Conservation (phyloP, 2,329 filamentous ascomycete species). For the Hypoxylon sp. region DNA sequence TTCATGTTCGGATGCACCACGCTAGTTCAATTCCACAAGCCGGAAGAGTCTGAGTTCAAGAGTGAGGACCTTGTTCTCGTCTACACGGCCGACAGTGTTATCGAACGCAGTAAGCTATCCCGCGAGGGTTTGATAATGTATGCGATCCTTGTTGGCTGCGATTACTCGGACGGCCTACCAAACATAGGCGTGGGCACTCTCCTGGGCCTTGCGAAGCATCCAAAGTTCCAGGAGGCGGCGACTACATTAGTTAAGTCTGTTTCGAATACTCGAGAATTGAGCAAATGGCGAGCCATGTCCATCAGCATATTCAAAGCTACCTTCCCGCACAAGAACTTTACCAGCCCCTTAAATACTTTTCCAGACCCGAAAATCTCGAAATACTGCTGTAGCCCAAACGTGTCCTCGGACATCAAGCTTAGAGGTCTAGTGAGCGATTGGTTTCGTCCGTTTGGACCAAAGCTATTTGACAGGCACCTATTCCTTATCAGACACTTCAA, state of each 20-base stretch:
- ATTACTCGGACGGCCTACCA: constrained; percentile 44
- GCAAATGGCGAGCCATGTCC: constrained; percentile 45
- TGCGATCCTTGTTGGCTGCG: constrained; percentile 49
- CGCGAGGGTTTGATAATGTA: constrained; percentile 46
- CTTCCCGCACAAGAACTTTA: constrained; percentile 34
- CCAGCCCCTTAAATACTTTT: constrained; percentile 34
- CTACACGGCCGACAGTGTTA: constrained; percentile 29
- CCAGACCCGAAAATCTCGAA: constrained; percentile 30
- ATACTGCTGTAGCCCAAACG: constrained; percentile 29
- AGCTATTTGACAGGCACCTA: constrained; percentile 36
- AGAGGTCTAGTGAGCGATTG: constrained; percentile 37
- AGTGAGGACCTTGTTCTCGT: constrained; percentile 37
- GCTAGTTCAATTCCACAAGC: constrained; percentile 54
- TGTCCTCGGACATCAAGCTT: constrained; percentile 41
- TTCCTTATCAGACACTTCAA: constrained; percentile 46
- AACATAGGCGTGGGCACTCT: constrained; percentile 41
- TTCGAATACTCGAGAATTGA: constrained; percentile 35
- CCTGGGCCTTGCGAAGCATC: constrained; percentile 41
- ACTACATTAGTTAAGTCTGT: constrained; percentile 30
- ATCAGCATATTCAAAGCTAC: constrained; percentile 33
- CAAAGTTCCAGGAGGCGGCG: constrained; percentile 40
- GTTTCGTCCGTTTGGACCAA: constrained; percentile 45
- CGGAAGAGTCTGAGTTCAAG: constrained; percentile 41
- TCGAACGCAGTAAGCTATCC: constrained; percentile 33
- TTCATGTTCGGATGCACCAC: constrained; percentile 64